Percentiles rank a stretch among this genome's conserved stretches.
phyloP scores from a whole-genome alignment of 139 green algal species.

The Zygnema cylindricum region DNA sequence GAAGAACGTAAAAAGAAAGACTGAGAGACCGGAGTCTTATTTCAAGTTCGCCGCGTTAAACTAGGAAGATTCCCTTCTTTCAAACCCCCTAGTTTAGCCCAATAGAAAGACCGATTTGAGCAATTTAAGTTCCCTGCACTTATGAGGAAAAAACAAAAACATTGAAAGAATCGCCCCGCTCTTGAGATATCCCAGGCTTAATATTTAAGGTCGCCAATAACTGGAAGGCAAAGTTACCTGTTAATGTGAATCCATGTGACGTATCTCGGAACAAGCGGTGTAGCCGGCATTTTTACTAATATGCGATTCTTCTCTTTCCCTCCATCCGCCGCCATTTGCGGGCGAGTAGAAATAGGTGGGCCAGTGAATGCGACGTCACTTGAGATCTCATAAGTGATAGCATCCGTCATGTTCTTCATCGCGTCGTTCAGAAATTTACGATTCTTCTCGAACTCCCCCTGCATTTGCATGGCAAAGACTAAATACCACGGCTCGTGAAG shows the following conservation, averaged over 20 bases:
- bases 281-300: conserved; percentile 17
- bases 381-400: neutral
- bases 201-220: no score
- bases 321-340: neutral
- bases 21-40: conserved; percentile 10
- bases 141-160: no score
- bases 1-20: conserved; percentile 22
- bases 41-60: neutral
- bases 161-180: no score
- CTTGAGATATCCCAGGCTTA: no score
- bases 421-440: neutral
- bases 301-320: neutral
- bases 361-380: neutral
- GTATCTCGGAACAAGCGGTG: conserved; percentile 34
- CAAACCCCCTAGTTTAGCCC: no score
- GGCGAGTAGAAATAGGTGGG: neutral
- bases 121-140: no score
- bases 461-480: no score
- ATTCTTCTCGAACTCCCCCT: neutral
- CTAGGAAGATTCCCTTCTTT: no score
- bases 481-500: no score
- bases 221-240: conserved; percentile 35
- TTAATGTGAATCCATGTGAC: conserved; percentile 49
- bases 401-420: neutral
- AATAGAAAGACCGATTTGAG: no score